phyloP scores from a whole-genome alignment of 1,139 yeast species.

The Suhomyces coccinellae region DNA sequence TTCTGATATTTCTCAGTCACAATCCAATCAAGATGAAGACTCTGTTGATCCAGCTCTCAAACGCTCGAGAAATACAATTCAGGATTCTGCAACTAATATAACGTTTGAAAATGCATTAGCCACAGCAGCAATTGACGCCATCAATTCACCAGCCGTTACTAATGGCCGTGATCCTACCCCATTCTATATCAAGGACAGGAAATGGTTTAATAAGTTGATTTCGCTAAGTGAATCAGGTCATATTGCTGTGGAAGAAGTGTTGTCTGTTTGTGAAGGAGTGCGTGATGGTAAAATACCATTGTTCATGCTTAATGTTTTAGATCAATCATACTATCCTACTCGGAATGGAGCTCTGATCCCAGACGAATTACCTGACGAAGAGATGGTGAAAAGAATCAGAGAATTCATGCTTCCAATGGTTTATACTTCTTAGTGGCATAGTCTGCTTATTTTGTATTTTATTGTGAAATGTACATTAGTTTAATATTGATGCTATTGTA shows the following conservation, averaged over 20 bases:
- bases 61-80: constrained; percentile 20
- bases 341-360: constrained; percentile 20
- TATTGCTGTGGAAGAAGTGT: constrained; percentile 34
- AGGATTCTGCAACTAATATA: constrained; percentile 15
- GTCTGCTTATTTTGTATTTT: background rate
- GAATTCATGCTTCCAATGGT: constrained; percentile 43
- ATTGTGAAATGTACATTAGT: background rate
- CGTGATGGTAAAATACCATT: constrained; percentile 43
- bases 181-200: constrained; percentile 39
- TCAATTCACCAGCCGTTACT: constrained; percentile 33
- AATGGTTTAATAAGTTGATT: constrained; percentile 41
- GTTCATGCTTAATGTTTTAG: constrained; percentile 42
- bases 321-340: constrained; percentile 33
- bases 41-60: constrained; percentile 35
- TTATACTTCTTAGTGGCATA: constrained; percentile 17
- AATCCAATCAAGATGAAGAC: constrained; percentile 22
- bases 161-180: constrained; percentile 28
- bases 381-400: constrained; percentile 35
- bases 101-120: constrained; percentile 36
- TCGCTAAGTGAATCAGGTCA: constrained; percentile 31
- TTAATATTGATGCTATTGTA: background rate
- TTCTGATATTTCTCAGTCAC: constrained; percentile 8
- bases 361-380: constrained; percentile 33
- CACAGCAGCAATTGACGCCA: constrained; percentile 37
- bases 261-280: constrained; percentile 40